These are phyloP conservation scores for Hirsutella rhossiliensis DNA, from an alignment of 2,329 filamentous ascomycete species.

Conservation along the genomic window DNA sequence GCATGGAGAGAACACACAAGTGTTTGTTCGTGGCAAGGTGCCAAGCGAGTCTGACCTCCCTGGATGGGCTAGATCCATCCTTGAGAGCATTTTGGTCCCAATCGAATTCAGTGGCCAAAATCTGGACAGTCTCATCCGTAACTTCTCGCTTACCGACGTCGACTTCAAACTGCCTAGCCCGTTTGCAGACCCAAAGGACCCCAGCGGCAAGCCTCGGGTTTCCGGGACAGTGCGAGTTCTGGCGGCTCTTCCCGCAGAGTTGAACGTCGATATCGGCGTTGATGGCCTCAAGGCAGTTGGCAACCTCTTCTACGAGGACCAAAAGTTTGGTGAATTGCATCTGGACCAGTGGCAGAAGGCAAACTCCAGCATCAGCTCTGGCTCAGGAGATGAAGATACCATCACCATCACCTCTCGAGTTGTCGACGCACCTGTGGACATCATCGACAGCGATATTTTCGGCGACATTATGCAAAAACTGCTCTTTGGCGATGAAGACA, in stretches of 20 bases:
- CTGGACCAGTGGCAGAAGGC: constrained; percentile 73
- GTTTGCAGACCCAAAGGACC: constrained; percentile 61
- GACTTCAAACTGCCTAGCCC: constrained; percentile 78
- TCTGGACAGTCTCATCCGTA: constrained; percentile 73
- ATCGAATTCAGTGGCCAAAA: constrained; percentile 72
- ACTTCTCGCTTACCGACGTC: constrained; percentile 76
- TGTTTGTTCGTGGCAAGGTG: constrained; percentile 73
- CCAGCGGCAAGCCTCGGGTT: constrained; percentile 63
- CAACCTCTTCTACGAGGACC: constrained; percentile 66
- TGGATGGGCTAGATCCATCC: constrained; percentile 67
- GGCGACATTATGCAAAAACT: constrained; percentile 69
- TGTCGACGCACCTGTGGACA: constrained; percentile 65
- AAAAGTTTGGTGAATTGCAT: constrained; percentile 72
- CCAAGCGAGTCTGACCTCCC: constrained; percentile 57
- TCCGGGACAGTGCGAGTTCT: constrained; percentile 75
- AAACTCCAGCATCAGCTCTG: constrained; percentile 59
- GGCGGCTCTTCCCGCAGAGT: constrained; percentile 67
- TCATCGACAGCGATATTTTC: constrained; percentile 71
- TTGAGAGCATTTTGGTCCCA: constrained; percentile 72
- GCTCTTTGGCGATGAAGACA: constrained; percentile 57
- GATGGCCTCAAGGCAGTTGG: constrained; percentile 63
- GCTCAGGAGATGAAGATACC: constrained; percentile 39
- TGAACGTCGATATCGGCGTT: constrained; percentile 77
- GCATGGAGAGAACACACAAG: constrained; percentile 61
- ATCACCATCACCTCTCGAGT: constrained; percentile 68